Evolutionary conservation across 257 asterid species (phyloP), one percentile per base, ranked within the genome.

Genomic region (Nicotiana undulata): DNA sequence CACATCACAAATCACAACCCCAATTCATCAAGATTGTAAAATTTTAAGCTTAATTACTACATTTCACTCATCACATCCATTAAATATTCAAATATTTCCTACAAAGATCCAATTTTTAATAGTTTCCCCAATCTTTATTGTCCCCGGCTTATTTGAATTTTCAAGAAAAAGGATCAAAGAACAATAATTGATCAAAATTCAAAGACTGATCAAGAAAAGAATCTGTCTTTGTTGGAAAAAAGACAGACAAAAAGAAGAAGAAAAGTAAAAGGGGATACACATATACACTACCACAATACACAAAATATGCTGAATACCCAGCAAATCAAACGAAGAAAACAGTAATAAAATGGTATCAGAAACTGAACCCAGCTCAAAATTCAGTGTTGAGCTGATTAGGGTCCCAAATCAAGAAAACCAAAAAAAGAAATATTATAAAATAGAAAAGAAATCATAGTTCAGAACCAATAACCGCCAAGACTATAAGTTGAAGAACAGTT

Each of bases 391-490:
- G 22, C 59, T 44, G 0, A 68, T 40, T 68, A 37, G 56, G 76
- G 75, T 66, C 9, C 1, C 76, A 68, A 61, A 64, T 76, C 40
- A 79, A 83, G 46, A 58, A 63, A 31, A 22, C 51, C 32, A 60
- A 31, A 56, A 76, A 28, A 79, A 72, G 63, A 17, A 7, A 72
- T 63, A 2, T 40, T 63, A 2, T 40, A 60, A 37, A 28, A 83
- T 77, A 70, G 12, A 74, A 11, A 46, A 74, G 4, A 49, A 74
- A 74, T 77, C 82, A 85, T 81, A 85, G 81, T 8, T 34, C 81
- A 84, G 76, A 84, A 88, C 83, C 85, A 84, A 81, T 86, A 92
- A 90, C 94, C 91, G 93, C 90, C 95, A 89, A 86, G 77, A 79
- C 70, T 51, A 78, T 34, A 22, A 82, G 86, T 82, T 81, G 90